phyloP scores from a whole-genome alignment of 2,329 filamentous ascomycete genomes.

The Talaromyces sp. region DNA sequence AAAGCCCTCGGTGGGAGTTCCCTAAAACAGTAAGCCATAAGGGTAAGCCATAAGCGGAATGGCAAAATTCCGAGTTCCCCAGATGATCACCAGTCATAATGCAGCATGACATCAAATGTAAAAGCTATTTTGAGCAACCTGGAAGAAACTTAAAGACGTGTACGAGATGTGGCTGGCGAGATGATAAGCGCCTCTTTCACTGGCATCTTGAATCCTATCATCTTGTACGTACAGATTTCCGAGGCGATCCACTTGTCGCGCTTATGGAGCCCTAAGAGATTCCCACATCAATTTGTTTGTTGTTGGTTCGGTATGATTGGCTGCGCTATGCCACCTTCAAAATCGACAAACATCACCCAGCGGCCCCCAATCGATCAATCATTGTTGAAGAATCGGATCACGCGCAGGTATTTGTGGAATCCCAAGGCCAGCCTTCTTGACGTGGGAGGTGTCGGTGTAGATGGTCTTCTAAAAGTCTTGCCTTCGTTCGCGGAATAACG shows the following conservation, averaged over 20 bases:
- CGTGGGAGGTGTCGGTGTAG: background rate
- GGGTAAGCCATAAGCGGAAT: background rate
- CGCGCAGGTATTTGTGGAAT: background rate
- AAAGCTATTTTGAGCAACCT: background rate
- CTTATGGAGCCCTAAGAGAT: constrained; percentile 6
- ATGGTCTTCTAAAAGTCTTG: background rate
- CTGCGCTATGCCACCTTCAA: background rate
- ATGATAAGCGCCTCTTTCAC: background rate
- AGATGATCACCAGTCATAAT: constrained; percentile 6
- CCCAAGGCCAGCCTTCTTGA: background rate
- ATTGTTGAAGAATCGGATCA: background rate
- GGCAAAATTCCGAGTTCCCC: background rate
- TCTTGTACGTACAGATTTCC: background rate
- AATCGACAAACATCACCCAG: background rate
- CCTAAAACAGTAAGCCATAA: too few species aligned
- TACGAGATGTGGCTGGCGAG: background rate
- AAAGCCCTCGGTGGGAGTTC: too few species aligned
- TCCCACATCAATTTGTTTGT: background rate
- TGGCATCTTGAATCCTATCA: background rate
- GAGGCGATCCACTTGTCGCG: constrained; percentile 10
- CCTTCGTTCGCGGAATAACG: background rate
- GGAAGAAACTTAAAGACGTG: background rate
- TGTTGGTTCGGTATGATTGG: constrained; percentile 1
- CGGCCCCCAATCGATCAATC: constrained; percentile 7
- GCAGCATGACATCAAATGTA: constrained; percentile 9